Percentiles rank a stretch among this genome's conserved stretches.
Evolutionary conservation across 2,329 filamentous ascomycete genomes (phyloP).

Genomic region (Didymella sp.): DNA sequence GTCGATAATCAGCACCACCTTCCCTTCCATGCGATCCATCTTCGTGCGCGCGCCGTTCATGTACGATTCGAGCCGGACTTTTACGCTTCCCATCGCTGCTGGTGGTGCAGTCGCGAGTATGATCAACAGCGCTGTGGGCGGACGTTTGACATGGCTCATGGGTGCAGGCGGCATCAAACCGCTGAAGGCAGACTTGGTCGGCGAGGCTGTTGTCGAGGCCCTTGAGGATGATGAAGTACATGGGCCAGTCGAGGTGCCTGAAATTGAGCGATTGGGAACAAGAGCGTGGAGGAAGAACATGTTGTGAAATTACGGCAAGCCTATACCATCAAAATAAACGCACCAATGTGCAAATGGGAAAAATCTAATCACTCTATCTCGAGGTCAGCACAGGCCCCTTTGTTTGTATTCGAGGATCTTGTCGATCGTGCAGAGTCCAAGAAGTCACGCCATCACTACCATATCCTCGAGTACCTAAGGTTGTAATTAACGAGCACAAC

Average conservation of each 20-base stretch:
- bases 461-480: too few species aligned
- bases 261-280: conserved; percentile 81
- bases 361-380: too few species aligned
- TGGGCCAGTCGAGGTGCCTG: conserved; percentile 77
- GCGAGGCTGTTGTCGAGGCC: conserved; percentile 87
- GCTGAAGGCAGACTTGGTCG: conserved; percentile 84
- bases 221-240: conserved; percentile 74
- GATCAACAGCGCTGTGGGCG: conserved; percentile 79
- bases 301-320: conserved; percentile 62
- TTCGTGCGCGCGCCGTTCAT: conserved; percentile 88
- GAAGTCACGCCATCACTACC: too few species aligned
- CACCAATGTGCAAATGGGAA: too few species aligned
- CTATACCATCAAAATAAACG: neutral
- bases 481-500: too few species aligned
- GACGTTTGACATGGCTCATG: conserved; percentile 76
- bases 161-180: conserved; percentile 86
- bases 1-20: conserved; percentile 71
- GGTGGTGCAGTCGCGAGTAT: conserved; percentile 75
- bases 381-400: too few species aligned
- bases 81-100: conserved; percentile 86
- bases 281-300: conserved; percentile 90
- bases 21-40: conserved; percentile 77
- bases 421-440: too few species aligned
- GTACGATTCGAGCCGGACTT: conserved; percentile 80
- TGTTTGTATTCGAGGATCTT: too few species aligned